Percentiles rank a stretch among this genome's conserved stretches.
Evolutionary conservation across 176 grass and related monocot genomes (phyloP).

Genomic region (Bonia amplexicaulis): DNA sequence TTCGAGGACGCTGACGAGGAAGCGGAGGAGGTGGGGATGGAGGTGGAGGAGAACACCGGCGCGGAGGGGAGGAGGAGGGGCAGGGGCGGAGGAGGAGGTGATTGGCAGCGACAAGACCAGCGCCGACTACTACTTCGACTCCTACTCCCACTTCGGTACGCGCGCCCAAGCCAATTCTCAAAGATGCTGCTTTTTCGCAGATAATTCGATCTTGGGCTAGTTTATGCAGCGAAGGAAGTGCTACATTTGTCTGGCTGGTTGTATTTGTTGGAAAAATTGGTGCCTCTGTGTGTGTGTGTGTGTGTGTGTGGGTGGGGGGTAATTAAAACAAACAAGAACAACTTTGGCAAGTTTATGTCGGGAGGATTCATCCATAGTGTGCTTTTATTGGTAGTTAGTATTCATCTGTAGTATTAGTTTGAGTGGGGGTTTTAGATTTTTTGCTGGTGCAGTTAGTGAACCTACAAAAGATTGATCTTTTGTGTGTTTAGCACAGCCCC

Average conservation of each 20-base stretch:
- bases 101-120: conserved; percentile 86
- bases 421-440: background rate
- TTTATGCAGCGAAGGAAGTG: background rate
- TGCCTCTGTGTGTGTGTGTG: background rate
- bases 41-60: conserved; percentile 28
- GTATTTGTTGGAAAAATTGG: background rate
- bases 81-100: conserved; percentile 25
- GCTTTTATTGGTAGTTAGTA: too few species aligned
- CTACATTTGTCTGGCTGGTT: background rate
- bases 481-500: background rate
- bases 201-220: background rate
- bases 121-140: conserved; percentile 99
- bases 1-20: conserved; percentile 35
- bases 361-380: too few species aligned
- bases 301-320: too few species aligned
- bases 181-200: background rate
- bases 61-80: too few species aligned
- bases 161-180: background rate
- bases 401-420: too few species aligned
- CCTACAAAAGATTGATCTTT: background rate
- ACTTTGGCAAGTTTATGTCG: too few species aligned
- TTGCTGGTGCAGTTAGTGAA: background rate
- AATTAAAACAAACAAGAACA: too few species aligned
- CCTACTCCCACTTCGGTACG: conserved; percentile 95
- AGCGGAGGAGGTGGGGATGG: conserved; percentile 8